phyloP scores from a whole-genome alignment of 2,329 filamentous ascomycete species.

The Exophiala aquamarina region DNA sequence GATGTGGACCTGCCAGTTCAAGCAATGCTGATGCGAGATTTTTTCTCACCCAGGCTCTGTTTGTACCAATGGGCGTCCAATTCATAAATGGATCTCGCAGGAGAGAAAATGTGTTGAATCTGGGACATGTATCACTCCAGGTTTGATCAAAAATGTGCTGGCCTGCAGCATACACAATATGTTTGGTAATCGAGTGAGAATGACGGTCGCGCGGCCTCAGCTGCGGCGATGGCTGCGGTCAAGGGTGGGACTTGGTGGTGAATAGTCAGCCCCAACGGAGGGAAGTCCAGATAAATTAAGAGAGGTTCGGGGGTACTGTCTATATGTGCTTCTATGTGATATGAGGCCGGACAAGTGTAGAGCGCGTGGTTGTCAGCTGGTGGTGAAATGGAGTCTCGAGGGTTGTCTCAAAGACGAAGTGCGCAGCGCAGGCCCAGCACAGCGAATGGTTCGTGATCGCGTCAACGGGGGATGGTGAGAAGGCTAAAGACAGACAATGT shows the following conservation, averaged over 20 bases:
- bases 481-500: too few relatives aligned
- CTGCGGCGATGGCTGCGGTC: not conserved
- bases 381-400: conserved; percentile 7
- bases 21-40: too few relatives aligned
- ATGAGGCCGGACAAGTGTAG: conserved; percentile 2
- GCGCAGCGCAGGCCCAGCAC: conserved; percentile 10
- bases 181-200: not conserved
- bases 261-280: not conserved
- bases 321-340: not conserved
- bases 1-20: too few relatives aligned
- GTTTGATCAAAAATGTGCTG: conserved; percentile 11
- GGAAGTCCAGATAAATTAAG: not conserved
- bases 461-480: conserved; percentile 2
- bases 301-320: not conserved
- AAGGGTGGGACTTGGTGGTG: not conserved
- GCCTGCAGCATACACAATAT: conserved; percentile 17
- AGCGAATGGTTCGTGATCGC: conserved; percentile 7
- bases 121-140: not conserved
- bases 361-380: conserved; percentile 19
- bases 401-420: conserved; percentile 6
- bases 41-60: too few relatives aligned
- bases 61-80: not conserved
- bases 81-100: not conserved
- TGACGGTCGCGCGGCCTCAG: too few relatives aligned
- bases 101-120: not conserved